phyloP scores from a whole-genome alignment of 2,329 filamentous ascomycete species.

The Penicillium frequentans region DNA sequence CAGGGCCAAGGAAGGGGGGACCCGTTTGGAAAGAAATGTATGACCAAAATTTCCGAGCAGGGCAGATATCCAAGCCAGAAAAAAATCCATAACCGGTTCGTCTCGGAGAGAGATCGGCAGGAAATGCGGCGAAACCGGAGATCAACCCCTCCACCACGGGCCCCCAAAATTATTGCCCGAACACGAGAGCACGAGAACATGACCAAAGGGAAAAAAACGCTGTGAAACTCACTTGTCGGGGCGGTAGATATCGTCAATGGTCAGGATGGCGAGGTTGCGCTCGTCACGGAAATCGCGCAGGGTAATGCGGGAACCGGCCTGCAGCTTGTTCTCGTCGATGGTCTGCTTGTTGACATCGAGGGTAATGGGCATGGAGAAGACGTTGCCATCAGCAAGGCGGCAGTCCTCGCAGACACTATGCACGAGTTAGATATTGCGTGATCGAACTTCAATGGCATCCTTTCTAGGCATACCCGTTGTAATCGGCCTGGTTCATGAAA shows the following conservation, averaged over 20 bases:
- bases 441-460: slow-evolving; percentile 8
- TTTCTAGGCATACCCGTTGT: slow-evolving; percentile 69
- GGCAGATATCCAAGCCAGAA: background rate
- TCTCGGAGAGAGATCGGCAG: background rate
- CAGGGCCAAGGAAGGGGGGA: background rate
- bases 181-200: background rate
- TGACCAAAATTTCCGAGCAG: background rate
- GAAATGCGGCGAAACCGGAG: background rate
- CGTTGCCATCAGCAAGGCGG: slow-evolving; percentile 81
- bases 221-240: slow-evolving; percentile 79
- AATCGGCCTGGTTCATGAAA: slow-evolving; percentile 97
- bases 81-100: background rate
- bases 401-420: slow-evolving; percentile 80
- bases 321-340: slow-evolving; percentile 72
- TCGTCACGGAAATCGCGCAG: slow-evolving; percentile 96
- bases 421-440: slow-evolving; percentile 4
- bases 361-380: slow-evolving; percentile 97
- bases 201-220: background rate
- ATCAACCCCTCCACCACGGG: background rate
- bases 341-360: slow-evolving; percentile 77
- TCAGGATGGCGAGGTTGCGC: slow-evolving; percentile 92
- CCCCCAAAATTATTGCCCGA: background rate
- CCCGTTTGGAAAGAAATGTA: background rate
- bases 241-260: slow-evolving; percentile 90
- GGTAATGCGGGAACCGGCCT: slow-evolving; percentile 77